Evolutionary conservation across 2,329 filamentous ascomycete species (phyloP), one percentile per base, ranked within the genome.

Genomic region (Talaromyces sp.): DNA sequence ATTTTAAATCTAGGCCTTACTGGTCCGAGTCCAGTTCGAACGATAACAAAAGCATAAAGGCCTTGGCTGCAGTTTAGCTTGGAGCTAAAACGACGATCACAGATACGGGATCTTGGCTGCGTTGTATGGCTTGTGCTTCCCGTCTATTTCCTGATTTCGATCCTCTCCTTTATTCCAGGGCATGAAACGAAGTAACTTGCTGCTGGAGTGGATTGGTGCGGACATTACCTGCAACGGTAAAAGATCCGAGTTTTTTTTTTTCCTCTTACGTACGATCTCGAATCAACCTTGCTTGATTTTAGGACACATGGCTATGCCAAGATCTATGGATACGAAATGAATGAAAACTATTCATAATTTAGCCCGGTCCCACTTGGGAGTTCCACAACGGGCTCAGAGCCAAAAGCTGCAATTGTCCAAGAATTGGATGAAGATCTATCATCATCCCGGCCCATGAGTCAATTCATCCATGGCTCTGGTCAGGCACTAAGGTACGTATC

Each of bases 231-330:
- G 9, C 10, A 56, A 14, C 11, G 19, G 33, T 37, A 56, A 56
- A 56, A 24, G 33, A 37, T 16, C 52, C 52, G 52, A 56, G 33
- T 22, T 11, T 16, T 27, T 11, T 31, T 49, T 45, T 24, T 24
- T 19, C 1, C 14, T 5, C 19, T 3, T 11, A n/a, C 49, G 49
- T 33, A 31, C 49, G 27, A 52, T 33, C 16, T 4, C 8, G 24
- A 24, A 39, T 19, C n/a, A 39, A 7, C 10, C 31, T 54, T n/a
- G 50, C 31, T 54, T n/a, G 50, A 27, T 35, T 54, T 35, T 19
- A 54, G 14, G 33, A 56, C 52, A 56, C 19, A 56, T 56, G 52
- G 52, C 19, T 5, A 37, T 56, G 52, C 52, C 52, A 37, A 56
- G 52, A 22, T 37, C 31, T 6, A 22, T 56, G 33, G 33, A 7